Evolutionary conservation across 495 filamentous ascomycete genomes (phyloP), one percentile per base, ranked within the genome.

Genomic region (Aspergillus steynii): DNA sequence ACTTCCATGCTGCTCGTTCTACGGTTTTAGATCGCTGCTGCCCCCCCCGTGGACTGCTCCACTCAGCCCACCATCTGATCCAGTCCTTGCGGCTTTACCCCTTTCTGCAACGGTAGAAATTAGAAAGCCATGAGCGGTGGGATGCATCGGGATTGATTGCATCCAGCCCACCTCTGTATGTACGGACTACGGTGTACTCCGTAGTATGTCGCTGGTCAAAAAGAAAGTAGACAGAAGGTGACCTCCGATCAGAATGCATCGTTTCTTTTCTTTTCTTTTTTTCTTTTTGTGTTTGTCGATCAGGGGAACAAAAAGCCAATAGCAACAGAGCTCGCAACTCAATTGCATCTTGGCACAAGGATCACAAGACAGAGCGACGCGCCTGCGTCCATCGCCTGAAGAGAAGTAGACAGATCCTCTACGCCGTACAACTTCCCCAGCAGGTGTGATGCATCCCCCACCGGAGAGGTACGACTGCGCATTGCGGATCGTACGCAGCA

Each of bases 361-460:
- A 56, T 62, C 60, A 62, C 60, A 62, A 62, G 60, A 62, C 37
- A 60, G 14, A 27, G 28, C 29, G 29, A 54, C 52, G 52, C 59
- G 53, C 51, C 29, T 52, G 52, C 27, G 32, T 51, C 53, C 20
- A 53, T 3, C 2, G 32, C 12, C 29, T 42, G 37, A 4, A 42
- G 31, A 42, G 32, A n/a, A 27, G 37, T 29, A 55, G 28, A 46
- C 9, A 28, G 25, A 45, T 20, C 20, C 29, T 55, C 20, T 20
- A 20, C 20, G 20, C 20, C 26, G 28, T 29, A 20, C 15, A 31
- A 31, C 29, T n/a, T 55, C 25, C 29, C n/a, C 31, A 42, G 42
- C 20, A 37, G 8, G 26, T 8, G 27, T 45, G 53, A 55, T 42
- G 7, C 9, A 15, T 42, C 37, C 37, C 20, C 37, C 37, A 50